phyloP scores from a whole-genome alignment of 106 monocot genomes.

The Iris macrosiphon region DNA sequence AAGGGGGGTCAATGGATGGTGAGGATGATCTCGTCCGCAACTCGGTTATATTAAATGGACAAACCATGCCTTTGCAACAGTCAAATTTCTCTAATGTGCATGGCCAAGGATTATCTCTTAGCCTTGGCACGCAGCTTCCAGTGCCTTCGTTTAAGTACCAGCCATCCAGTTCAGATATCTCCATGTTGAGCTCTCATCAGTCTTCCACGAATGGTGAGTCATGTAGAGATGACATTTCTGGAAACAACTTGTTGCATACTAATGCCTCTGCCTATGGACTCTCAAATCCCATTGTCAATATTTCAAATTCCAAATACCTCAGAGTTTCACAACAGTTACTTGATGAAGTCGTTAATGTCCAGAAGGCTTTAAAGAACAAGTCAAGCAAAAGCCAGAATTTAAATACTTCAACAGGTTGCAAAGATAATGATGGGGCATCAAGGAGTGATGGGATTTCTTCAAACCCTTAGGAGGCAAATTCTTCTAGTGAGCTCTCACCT shows the following conservation, averaged over 20 bases:
- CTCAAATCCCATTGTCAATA: slow-evolving; percentile 25
- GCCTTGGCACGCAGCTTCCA: slow-evolving; percentile 76
- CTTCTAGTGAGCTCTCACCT: slow-evolving; percentile 42
- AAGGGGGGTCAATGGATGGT: slow-evolving; percentile 18
- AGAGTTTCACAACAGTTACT: slow-evolving; percentile 76
- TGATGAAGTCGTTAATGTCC: slow-evolving; percentile 84
- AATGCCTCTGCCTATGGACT: slow-evolving; percentile 27
- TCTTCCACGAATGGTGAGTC: slow-evolving; percentile 21
- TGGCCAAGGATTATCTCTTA: slow-evolving; percentile 80
- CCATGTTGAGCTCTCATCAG: slow-evolving; percentile 34
- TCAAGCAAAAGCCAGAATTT: slow-evolving; percentile 38
- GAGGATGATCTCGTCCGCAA: slow-evolving; percentile 23
- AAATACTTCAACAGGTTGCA: slow-evolving; percentile 16
- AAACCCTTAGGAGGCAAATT: slow-evolving; percentile 40
- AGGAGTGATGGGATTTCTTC: slow-evolving; percentile 34
- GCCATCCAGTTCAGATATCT: slow-evolving; percentile 27
- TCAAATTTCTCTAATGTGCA: slow-evolving; percentile 40
- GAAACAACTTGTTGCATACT: slow-evolving; percentile 22
- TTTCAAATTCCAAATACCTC: slow-evolving; percentile 80
- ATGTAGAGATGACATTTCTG: slow-evolving; percentile 35
- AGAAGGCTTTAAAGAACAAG: slow-evolving; percentile 61
- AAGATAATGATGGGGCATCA: slow-evolving; percentile 45
- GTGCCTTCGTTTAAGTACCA: slow-evolving; percentile 49
- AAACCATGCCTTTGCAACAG: slow-evolving; percentile 34
- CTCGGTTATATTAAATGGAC: slow-evolving; percentile 33